Evolutionary conservation across 768 basidiomycete species (phyloP).

Genomic region (Favolaschia claudopus): DNA sequence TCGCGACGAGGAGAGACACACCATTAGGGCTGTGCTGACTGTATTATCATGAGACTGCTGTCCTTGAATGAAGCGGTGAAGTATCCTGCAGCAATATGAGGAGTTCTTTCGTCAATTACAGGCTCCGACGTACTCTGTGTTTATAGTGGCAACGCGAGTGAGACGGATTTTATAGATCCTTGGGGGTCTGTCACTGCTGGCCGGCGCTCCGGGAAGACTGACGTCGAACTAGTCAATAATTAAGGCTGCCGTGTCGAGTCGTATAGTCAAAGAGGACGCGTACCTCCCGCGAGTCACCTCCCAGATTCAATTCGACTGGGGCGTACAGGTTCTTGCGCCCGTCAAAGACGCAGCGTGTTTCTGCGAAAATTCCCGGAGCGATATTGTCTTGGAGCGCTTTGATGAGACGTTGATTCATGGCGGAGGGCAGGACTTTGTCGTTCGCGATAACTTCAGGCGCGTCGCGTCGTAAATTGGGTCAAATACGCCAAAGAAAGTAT

Average conservation of each 20-base stretch:
- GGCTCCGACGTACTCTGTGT: constrained; percentile 43
- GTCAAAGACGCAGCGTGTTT: constrained; percentile 56
- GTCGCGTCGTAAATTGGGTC: background rate
- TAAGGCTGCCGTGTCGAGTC: background rate
- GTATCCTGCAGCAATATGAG: constrained; percentile 50
- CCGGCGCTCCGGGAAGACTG: constrained; percentile 50
- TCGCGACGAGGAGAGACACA: constrained; percentile 31
- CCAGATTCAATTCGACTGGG: constrained; percentile 46
- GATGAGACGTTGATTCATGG: constrained; percentile 59
- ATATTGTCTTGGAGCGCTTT: constrained; percentile 50
- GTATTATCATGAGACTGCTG: constrained; percentile 72
- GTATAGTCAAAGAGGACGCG: background rate
- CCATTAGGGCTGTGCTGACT: constrained; percentile 71
- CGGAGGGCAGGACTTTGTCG: constrained; percentile 57
- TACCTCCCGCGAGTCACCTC: constrained; percentile 44
- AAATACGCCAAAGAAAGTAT: background rate
- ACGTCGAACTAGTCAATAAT: constrained; percentile 28
- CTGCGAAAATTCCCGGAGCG: constrained; percentile 57
- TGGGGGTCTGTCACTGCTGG: constrained; percentile 47
- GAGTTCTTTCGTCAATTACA: background rate
- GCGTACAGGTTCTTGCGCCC: constrained; percentile 69
- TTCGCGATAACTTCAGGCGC: constrained; percentile 52
- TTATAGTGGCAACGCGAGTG: constrained; percentile 63
- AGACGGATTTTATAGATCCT: constrained; percentile 62
- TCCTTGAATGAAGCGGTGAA: constrained; percentile 68